Evolutionary conservation across 345 rosid species (phyloP).

Genomic region (Nasturtium officinale): DNA sequence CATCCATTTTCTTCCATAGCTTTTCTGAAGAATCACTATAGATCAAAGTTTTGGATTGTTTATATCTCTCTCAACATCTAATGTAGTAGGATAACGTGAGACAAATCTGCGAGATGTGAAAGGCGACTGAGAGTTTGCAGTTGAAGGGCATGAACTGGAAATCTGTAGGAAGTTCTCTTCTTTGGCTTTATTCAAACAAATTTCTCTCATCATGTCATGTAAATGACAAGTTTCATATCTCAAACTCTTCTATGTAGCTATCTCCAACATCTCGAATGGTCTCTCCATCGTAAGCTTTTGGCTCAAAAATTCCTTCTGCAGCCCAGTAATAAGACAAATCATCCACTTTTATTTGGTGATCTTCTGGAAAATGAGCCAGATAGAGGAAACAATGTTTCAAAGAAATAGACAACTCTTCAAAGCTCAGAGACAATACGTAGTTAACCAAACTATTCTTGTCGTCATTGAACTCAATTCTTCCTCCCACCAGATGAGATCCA

Average conservation of each 20-base stretch:
- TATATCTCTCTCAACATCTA: not conserved
- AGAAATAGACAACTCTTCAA: conserved; percentile 2
- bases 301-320: no score
- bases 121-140: not conserved
- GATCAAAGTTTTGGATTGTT: conserved; percentile 11
- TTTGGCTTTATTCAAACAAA: conserved; percentile 24
- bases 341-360: no score
- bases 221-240: conserved; percentile 32
- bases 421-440: conserved; percentile 3
- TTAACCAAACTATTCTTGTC: not conserved
- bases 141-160: fast-evolving
- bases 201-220: conserved; percentile 38
- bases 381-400: conserved; percentile 10
- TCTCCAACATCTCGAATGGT: conserved; percentile 33
- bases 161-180: conserved; percentile 20
- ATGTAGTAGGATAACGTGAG: not conserved
- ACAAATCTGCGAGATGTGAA: conserved; percentile 15
- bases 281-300: no score
- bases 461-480: no score
- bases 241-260: conserved; percentile 36
- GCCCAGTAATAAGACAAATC: no score
- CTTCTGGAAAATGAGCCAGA: no score
- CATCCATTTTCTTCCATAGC: not conserved
- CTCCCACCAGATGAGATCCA: not conserved
- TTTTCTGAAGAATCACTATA: not conserved